Base-by-base conservation (phyloP, 2,329 filamentous ascomycete genomes). In the Penicillium griseofulvum region DNA sequence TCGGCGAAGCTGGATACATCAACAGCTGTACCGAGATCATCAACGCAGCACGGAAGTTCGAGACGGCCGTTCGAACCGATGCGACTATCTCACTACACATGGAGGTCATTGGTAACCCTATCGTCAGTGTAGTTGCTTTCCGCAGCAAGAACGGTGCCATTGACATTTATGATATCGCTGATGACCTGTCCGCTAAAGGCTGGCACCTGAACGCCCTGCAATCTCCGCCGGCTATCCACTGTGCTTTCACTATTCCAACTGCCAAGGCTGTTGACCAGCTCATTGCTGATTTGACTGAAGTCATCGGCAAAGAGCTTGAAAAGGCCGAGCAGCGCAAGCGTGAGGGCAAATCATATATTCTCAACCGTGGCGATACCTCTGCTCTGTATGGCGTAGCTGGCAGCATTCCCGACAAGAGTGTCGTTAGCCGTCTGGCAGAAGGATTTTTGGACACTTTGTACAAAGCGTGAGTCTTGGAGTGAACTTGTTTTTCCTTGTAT, bases 131-230 rank as follows among this genome's bases (percentile, higher is more conserved):
- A 28, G 86, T 99, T 5, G 89, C 94, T 1, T 97, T 97, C 77
- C 84, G 83, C 11, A 87, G 89, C n/a, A 82, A 84, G 64, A 87
- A 77, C 29, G 71, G 68, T 12, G 73, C 84, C n/a, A 83, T 99
- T 39, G 87, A 97, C 75, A 88, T 96, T 60, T 99, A 99, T 77
- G 92, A 96, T 70, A 85, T 99, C 62, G 91, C 93, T 8, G 94
- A 99, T 74, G 89, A 80, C 63, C 93, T 99, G 88, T 84, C 83
- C 12, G 78, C 77, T 0, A 88, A 87, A 68, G 93, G 94, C 3
- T 99, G 94, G 94, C 94, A 99, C 76, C 81, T 99, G 56, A 99
- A 97, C 69, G 90, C 92, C 3, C 81, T 99, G 60, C 94, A 99
- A 76, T 87, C 85, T 66, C 94, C 94, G 2, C 87, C 94, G 0